Evolutionary conservation across 352 stramenopile species (phyloP), one percentile per base, ranked within the genome.

Genomic region (Phytopythium ostracodes): DNA sequence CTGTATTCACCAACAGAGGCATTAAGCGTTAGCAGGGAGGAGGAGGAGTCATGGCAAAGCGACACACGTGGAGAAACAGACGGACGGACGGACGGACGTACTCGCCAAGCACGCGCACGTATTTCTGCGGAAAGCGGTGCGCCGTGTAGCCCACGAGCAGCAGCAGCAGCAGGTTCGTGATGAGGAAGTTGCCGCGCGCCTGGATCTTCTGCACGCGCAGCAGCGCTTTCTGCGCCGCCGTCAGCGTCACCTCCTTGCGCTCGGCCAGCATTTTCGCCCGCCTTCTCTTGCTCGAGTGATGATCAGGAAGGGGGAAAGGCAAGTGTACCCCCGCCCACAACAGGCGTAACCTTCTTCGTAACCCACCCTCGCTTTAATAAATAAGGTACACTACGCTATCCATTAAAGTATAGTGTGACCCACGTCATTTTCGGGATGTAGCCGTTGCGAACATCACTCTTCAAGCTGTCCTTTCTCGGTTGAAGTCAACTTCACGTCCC

Each of bases 31-130:
- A 60, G 10, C 11, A 31, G 33, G 24, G 22, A 66, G n/a, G 63
- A 43, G 63, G 14, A 59, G 12, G 31, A 29, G 8, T 27, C 25
- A 20, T 20, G 43, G 31, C 29, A 50, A 17, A 1, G 8, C 9
- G 43, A 50, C 12, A 44, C n/a, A n/a, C n/a, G n/a, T n/a, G n/a
- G n/a, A n/a, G n/a, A 7, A 20, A 44, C 7, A 17, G 38, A 44
- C 36, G 36, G 15, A n/a, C n/a, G 44, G 44, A 18, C 47, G 24
- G 40, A n/a, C 17, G 6, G 20, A 88, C 84, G 58, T 75, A 93
- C 84, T 81, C 68, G 63, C 84, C 84, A n/a, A 56, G 62, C 44
- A 93, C 73, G 63, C 84, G 84, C 64, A 91, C 70, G 43, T 79
- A 93, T 47, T 93, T 93, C 65, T 73, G 61, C 22, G 77, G 81